Percentiles rank a stretch among this genome's conserved stretches.
Evolutionary conservation across 768 basidiomycete genomes (phyloP).

Genomic region (Collybia sordida): DNA sequence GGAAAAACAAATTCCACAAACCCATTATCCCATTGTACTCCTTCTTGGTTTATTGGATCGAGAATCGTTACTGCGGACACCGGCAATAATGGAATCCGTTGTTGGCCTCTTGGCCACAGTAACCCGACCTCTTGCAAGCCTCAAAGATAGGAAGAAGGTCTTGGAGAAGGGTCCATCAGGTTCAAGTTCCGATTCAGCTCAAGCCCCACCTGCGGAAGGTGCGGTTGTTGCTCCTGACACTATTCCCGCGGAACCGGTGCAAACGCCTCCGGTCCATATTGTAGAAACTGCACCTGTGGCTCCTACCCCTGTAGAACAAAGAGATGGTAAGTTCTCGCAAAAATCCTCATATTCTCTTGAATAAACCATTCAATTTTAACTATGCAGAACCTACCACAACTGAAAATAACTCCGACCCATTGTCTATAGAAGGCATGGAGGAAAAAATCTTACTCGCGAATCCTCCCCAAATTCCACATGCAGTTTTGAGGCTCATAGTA

Average conservation of each 20-base stretch:
- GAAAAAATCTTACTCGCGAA: slow-evolving; percentile 58
- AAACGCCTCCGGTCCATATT: background rate
- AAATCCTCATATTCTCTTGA: background rate
- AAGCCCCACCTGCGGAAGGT: background rate
- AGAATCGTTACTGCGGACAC: slow-evolving; percentile 80
- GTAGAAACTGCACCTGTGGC: background rate
- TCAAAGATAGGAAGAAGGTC: slow-evolving; percentile 52
- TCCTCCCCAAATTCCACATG: slow-evolving; percentile 83
- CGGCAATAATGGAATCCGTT: slow-evolving; percentile 91
- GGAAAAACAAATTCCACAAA: slow-evolving; percentile 78
- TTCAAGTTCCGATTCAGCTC: slow-evolving; percentile 3
- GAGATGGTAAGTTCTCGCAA: background rate
- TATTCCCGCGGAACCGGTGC: slow-evolving; percentile 5
- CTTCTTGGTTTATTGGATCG: slow-evolving; percentile 87
- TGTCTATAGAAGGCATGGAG: slow-evolving; percentile 37
- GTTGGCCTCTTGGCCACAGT: slow-evolving; percentile 86
- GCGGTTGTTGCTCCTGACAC: slow-evolving; percentile 1
- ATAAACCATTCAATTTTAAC: slow-evolving; percentile 1
- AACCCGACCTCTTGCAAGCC: slow-evolving; percentile 74
- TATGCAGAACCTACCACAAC: slow-evolving; percentile 8
- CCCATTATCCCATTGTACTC: slow-evolving; percentile 89
- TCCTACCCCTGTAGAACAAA: background rate
- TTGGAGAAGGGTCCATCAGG: slow-evolving; percentile 17
- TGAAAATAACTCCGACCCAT: slow-evolving; percentile 18
- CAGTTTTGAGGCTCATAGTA: slow-evolving; percentile 87